A percentile compares a stretch with the other conserved stretches of the same genome.
Conservation (phyloP, 75 land plant species). For the Picea sitchensis region DNA sequence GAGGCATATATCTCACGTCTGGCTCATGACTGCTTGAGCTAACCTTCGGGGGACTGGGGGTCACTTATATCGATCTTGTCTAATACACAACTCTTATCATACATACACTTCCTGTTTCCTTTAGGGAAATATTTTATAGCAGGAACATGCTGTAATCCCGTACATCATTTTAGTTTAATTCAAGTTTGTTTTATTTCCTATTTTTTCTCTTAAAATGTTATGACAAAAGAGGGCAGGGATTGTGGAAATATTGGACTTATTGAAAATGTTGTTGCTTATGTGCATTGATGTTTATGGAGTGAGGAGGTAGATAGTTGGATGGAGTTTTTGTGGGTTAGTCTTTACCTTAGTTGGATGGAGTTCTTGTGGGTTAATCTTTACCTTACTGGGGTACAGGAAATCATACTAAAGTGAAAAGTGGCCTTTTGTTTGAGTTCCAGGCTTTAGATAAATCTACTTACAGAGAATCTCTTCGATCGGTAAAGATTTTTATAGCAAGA, state of each 20-base stretch:
- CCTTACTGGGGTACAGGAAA: neutral
- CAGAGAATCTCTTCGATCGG: slow-evolving; percentile 57
- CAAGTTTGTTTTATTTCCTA: neutral
- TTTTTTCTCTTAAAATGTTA: neutral
- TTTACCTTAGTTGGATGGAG: neutral
- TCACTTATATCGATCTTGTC: too few relatives aligned
- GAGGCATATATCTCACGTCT: too few relatives aligned
- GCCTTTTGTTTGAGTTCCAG: slow-evolving; percentile 20
- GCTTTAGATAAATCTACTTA: slow-evolving; percentile 66
- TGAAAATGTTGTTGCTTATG: neutral
- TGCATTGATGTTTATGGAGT: neutral
- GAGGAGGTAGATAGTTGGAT: neutral
- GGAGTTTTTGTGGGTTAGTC: neutral
- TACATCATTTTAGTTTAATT: neutral
- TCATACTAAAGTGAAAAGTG: neutral
- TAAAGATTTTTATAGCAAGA: slow-evolving; percentile 43
- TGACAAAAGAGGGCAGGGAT: neutral
- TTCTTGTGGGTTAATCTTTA: neutral
- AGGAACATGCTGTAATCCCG: neutral
- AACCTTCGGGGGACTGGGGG: too few relatives aligned
- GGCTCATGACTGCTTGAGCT: too few relatives aligned
- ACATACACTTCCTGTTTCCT: neutral
- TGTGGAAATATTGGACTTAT: neutral
- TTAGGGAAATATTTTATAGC: neutral
- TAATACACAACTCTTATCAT: too few relatives aligned